Base-by-base conservation (phyloP, 2,329 filamentous ascomycete genomes). In the Allantophomopsis cytisporea region DNA sequence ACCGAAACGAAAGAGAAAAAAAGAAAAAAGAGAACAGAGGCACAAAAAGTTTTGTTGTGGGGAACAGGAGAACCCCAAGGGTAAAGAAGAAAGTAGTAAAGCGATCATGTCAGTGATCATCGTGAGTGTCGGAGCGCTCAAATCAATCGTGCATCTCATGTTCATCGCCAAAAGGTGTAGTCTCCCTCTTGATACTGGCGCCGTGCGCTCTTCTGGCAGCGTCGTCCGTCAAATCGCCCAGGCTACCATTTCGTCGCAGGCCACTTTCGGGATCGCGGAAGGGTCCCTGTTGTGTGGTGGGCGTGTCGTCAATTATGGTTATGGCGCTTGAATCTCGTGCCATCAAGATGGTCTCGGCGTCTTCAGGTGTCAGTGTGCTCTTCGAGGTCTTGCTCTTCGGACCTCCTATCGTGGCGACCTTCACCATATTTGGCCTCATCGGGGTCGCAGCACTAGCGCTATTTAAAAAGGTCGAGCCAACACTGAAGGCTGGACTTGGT, bases 381-480 rank as follows among this genome's bases (percentile, higher is more conserved):
- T 35, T 41, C 31, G 3, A 34, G 54, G 43, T 61, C 55, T 55
- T 66, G 16, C 49, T 71, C 57, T 69, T 73, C 31, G 61, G 54
- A 10, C 60, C 61, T 28, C 23, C 23, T 10, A 28, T 28, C 41
- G 60, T 69, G 33, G 67, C 68, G 15, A 80, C 71, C 43, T 72
- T 71, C 36, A 80, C 68, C 30, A 80, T 66, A 50, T 77, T 72
- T 16, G 74, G 72, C 37, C 68, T 68, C 18, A 69, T 68, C 16
- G 71, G 67, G 2, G 73, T 78, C 30, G 68, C 63, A 31, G 69
- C 63, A 50, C 64, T 76, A 46, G 73, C 73, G 45, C 69, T 78
- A 61, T 76, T 81, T 47, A 82, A 61, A 56, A 80, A 80, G 1
- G 77, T 79, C 15, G 76, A 77, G 14, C 77, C 76, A 41, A 82